Evolutionary conservation across 176 grass and related monocot genomes (phyloP), one percentile per base, ranked within the genome.

Genomic region (Bromus sterilis): DNA sequence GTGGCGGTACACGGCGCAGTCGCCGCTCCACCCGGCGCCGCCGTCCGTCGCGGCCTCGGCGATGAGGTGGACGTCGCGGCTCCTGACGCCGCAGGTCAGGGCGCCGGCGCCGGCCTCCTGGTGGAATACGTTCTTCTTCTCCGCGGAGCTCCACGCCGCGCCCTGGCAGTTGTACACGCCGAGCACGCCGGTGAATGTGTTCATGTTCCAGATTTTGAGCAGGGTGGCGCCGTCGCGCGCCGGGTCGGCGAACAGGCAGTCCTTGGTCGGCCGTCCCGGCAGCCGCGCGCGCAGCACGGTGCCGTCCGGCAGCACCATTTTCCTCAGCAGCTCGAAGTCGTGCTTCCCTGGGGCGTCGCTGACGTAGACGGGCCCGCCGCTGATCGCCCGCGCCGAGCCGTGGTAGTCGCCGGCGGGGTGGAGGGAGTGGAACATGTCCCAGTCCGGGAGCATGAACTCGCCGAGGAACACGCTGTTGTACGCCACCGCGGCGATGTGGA

Each of bases 161-260:
- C 95, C 96, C 85, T 98, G 96, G 90, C 96, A 98, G 49, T 98
- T 98, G 88, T 93, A 98, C 43, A 98, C 90, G 41, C 96, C 96
- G 20, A 98, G 71, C 0, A 98, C 88, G 25, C 96, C 96, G 4
- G 84, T 95, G 88, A 89, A 95, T 39, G 80, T 98, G 86, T 98
- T 98, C 90, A 98, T 95, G 86, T 98, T 98, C 96, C 96, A 98
- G 62, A 98, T 93, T 86, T 98, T 98, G 36, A 98, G 88, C 90
- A 98, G 87, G 78, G 82, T 98, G 13, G 90, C 80, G 11, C 96
- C 93, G 18, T 98, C 86, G 9, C 96, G 96, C 48, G 93, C 82
- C 3, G 96, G 90, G 68, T 95, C 96, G 7, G 81, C 82, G 77
- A 98, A 98, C 23, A 98, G 87, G 82, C 93, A 95, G 21, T 98